Percentiles rank a stretch among this genome's conserved stretches.
Conservation (phyloP, 805 yeast genomes). For the Ogataea trehaloabstinens region DNA sequence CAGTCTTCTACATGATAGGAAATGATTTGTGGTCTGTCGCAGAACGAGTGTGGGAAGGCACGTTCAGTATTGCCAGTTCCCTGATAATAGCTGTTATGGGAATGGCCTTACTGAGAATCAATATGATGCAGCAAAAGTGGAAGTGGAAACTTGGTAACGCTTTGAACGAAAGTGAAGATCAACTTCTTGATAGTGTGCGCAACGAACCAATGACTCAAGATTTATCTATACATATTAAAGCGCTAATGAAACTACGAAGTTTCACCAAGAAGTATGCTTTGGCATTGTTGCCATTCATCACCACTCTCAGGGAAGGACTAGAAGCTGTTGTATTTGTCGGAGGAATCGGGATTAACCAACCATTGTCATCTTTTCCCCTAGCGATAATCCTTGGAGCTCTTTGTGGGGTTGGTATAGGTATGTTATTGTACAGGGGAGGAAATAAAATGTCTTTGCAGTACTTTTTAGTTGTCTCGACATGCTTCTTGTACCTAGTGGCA, state of each 20-base stretch:
- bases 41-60: conserved; percentile 88
- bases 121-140: conserved; percentile 83
- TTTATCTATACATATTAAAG: conserved; percentile 9
- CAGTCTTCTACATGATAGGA: conserved; percentile 72
- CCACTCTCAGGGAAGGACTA: conserved; percentile 84
- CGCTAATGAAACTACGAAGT: conserved; percentile 26
- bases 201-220: conserved; percentile 20
- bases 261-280: conserved; percentile 61
- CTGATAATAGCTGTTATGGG: conserved; percentile 86
- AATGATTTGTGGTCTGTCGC: conserved; percentile 84
- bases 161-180: conserved; percentile 19
- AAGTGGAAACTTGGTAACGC: conserved; percentile 45
- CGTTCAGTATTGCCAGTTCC: conserved; percentile 74
- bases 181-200: conserved; percentile 12
- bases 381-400: conserved; percentile 59
- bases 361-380: conserved; percentile 60
- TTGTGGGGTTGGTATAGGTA: conserved; percentile 63
- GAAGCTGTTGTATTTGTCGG: conserved; percentile 93
- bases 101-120: conserved; percentile 72
- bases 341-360: conserved; percentile 78
- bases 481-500: conserved; percentile 78
- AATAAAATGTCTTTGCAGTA: conserved; percentile 71
- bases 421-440: conserved; percentile 71
- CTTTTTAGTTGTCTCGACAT: conserved; percentile 71
- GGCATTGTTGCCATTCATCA: conserved; percentile 76